These are phyloP conservation scores for Bryopsis sp. DNA, from an alignment of 139 green algal genomes.

Conservation along the genomic window DNA sequence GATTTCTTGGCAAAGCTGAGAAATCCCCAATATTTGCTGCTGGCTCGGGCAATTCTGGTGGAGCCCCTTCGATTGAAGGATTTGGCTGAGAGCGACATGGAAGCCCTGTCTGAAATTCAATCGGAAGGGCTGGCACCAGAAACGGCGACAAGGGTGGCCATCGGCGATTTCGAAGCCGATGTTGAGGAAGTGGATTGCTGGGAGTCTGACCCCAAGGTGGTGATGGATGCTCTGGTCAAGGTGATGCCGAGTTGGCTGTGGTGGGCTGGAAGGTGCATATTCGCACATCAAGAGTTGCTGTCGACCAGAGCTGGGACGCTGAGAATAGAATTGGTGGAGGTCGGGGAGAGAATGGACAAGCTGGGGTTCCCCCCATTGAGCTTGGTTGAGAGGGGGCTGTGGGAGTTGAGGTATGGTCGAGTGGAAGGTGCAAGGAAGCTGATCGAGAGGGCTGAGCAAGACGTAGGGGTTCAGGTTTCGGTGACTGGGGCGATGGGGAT, in stretches of 20 bases:
- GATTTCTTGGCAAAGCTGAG: slow-evolving; percentile 41
- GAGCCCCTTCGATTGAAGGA: slow-evolving; percentile 23
- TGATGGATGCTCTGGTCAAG: not conserved
- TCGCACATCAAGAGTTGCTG: slow-evolving; percentile 52
- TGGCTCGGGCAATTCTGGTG: slow-evolving; percentile 45
- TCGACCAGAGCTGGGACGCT: slow-evolving; percentile 37
- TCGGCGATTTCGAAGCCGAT: too few relatives aligned
- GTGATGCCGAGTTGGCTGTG: slow-evolving; percentile 35
- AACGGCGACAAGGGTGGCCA: not conserved
- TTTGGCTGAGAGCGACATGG: too few relatives aligned
- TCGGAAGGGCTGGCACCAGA: not conserved
- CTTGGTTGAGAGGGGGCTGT: too few relatives aligned
- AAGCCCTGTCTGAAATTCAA: not conserved
- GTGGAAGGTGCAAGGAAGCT: slow-evolving; percentile 31
- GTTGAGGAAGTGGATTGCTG: too few relatives aligned
- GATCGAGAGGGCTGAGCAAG: slow-evolving; percentile 31
- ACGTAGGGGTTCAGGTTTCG: slow-evolving; percentile 43
- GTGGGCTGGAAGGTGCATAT: slow-evolving; percentile 48
- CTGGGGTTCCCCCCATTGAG: too few relatives aligned
- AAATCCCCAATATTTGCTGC: slow-evolving; percentile 63
- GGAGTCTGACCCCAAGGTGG: too few relatives aligned
- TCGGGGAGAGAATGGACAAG: slow-evolving; percentile 10
- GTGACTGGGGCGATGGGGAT: slow-evolving; percentile 63
- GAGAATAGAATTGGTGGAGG: slow-evolving; percentile 23
- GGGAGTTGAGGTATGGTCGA: slow-evolving; percentile 47